These are phyloP conservation scores for Vigna angularis DNA, from an alignment of 306 rosid genomes.

Conservation along the genomic window DNA sequence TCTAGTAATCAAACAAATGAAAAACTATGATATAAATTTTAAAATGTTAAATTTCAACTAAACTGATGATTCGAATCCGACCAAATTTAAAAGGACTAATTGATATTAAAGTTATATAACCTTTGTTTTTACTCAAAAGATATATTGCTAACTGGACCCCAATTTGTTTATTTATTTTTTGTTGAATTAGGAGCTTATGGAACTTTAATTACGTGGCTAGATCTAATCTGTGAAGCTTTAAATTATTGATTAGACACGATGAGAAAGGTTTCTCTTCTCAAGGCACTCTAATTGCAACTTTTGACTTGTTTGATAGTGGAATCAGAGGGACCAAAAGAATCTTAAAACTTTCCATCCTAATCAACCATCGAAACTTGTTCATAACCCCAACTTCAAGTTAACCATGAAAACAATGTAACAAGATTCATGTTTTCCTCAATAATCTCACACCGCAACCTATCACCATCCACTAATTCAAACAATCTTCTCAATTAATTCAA, in stretches of 20 bases:
- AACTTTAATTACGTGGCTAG: conserved; percentile 46
- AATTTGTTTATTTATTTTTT: neutral
- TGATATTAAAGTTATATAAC: neutral
- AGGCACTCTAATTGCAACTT: conserved; percentile 62
- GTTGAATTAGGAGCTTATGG: conserved; percentile 43
- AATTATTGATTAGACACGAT: conserved; percentile 50
- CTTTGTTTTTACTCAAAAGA: neutral
- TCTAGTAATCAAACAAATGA: no score
- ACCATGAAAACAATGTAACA: conserved; percentile 44
- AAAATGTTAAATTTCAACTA: no score
- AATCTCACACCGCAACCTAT: neutral
- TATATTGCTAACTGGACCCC: neutral
- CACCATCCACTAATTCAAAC: no score
- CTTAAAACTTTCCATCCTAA: conserved; percentile 35
- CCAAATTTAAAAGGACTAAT: no score
- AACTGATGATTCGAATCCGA: no score
- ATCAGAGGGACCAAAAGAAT: conserved; percentile 56
- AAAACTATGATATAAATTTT: no score
- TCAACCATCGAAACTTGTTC: conserved; percentile 44
- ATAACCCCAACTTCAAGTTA: conserved; percentile 54
- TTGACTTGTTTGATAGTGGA: conserved; percentile 64
- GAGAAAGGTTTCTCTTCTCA: conserved; percentile 51
- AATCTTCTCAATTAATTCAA: no score
- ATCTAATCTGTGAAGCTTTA: conserved; percentile 19
- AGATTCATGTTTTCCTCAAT: conserved; percentile 35